Evolutionary conservation across 352 stramenopile genomes (phyloP).

Genomic region (Lagenidium giganteum): DNA sequence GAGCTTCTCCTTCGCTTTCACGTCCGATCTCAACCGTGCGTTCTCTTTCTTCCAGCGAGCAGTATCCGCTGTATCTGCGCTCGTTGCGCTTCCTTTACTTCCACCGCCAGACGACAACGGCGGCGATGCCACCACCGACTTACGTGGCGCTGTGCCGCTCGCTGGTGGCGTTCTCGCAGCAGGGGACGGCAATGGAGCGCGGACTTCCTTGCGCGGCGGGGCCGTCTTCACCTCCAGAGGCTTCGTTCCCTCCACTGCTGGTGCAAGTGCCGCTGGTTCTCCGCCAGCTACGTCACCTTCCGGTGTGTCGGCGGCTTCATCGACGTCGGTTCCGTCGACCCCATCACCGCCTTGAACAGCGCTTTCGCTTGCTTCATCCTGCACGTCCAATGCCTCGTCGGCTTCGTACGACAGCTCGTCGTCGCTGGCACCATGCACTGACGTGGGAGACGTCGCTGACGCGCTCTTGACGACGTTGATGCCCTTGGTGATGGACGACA

Average conservation of each 20-base stretch:
- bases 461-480: too few relatives aligned
- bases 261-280: too few relatives aligned
- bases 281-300: too few relatives aligned
- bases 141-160: too few relatives aligned
- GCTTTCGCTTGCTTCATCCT: conserved; percentile 2
- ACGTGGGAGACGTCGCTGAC: too few relatives aligned
- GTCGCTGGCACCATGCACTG: background rate
- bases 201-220: too few relatives aligned
- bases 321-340: background rate
- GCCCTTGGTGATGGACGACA: too few relatives aligned
- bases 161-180: conserved; percentile 5
- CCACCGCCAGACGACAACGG: too few relatives aligned
- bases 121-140: too few relatives aligned
- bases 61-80: conserved; percentile 1
- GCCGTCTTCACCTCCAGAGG: too few relatives aligned
- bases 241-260: too few relatives aligned
- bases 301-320: conserved; percentile 1
- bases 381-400: conserved; percentile 9
- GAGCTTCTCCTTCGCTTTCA: conserved; percentile 46
- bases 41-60: conserved; percentile 50
- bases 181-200: conserved; percentile 7
- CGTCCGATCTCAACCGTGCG: conserved; percentile 28
- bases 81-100: too few relatives aligned
- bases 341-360: background rate
- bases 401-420: conserved; percentile 4